Evolutionary conservation across 768 basidiomycete species (phyloP).

Genomic region (Pleurotus sapidus): DNA sequence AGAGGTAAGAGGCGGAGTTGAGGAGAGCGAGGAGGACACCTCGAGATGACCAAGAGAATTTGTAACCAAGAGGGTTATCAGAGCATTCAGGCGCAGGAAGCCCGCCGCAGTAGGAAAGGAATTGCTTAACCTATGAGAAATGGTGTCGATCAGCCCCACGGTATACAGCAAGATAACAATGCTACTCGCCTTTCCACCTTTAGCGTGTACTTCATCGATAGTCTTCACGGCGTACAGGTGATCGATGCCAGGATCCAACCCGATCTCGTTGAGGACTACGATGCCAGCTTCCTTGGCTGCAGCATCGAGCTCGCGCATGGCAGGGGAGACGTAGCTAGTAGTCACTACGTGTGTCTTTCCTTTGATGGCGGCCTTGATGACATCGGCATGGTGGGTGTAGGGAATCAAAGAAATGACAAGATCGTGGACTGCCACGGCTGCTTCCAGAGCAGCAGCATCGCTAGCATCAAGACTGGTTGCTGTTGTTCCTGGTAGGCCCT

Average conservation of each 20-base stretch:
- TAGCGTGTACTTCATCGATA: conserved; percentile 89
- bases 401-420: conserved; percentile 97
- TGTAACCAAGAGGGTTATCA: conserved; percentile 96
- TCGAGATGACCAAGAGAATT: conserved; percentile 98
- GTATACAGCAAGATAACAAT: background rate
- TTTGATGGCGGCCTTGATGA: conserved; percentile 91
- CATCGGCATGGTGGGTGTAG: conserved; percentile 84
- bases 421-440: conserved; percentile 80
- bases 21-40: conserved; percentile 94
- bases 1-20: conserved; percentile 83
- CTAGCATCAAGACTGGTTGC: conserved; percentile 83
- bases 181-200: conserved; percentile 80
- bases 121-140: conserved; percentile 68
- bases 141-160: background rate
- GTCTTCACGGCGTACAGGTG: conserved; percentile 94
- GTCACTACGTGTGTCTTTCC: conserved; percentile 92
- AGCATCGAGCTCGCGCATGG: conserved; percentile 83
- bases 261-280: conserved; percentile 96
- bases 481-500: conserved; percentile 64
- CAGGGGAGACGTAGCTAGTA: conserved; percentile 91
- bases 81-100: conserved; percentile 90
- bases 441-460: conserved; percentile 68
- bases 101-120: conserved; percentile 94
- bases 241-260: conserved; percentile 94
- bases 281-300: conserved; percentile 86